Evolutionary conservation across 164 flowering plant species (phyloP).

Genomic region (Umbilicus rupestris): DNA sequence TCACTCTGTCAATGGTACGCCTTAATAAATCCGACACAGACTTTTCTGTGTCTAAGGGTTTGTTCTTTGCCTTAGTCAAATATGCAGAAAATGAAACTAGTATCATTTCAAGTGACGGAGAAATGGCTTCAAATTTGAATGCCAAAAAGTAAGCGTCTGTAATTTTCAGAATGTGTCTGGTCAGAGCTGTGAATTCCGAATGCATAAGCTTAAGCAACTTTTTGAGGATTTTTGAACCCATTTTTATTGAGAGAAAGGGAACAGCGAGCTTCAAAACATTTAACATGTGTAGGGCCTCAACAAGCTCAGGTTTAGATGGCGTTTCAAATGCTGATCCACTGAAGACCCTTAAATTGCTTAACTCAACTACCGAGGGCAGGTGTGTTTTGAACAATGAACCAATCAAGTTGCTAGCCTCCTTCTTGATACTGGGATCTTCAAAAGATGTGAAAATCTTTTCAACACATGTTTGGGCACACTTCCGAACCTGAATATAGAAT

Average conservation of each 20-base stretch:
- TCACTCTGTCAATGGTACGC: constrained; percentile 32
- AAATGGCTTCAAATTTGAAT: constrained; percentile 23
- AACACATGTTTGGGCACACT: constrained; percentile 59
- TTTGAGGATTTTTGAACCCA: constrained; percentile 25
- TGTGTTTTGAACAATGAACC: constrained; percentile 28
- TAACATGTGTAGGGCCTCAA: constrained; percentile 60
- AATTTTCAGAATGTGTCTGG: constrained; percentile 39
- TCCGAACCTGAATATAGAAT: constrained; percentile 45
- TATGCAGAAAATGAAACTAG: constrained; percentile 42
- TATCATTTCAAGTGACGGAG: constrained; percentile 30
- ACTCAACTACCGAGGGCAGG: constrained; percentile 32
- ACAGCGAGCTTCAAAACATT: constrained; percentile 37
- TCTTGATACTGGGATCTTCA: constrained; percentile 21
- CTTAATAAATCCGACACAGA: constrained; percentile 43
- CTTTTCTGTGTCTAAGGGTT: constrained; percentile 54
- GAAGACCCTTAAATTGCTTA: constrained; percentile 17
- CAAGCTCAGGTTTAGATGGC: constrained; percentile 28
- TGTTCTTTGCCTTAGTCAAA: constrained; percentile 34
- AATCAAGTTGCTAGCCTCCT: constrained; percentile 52
- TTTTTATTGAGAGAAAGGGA: constrained; percentile 44
- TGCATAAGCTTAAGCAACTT: constrained; percentile 31
- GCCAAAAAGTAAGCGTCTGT: constrained; percentile 36
- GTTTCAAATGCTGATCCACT: constrained; percentile 31
- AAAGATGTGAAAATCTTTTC: constrained; percentile 49
- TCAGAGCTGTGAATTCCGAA: constrained; percentile 36